These are phyloP conservation scores for Phytophthora constricta DNA, from an alignment of 352 stramenopile genomes.

Conservation along the genomic window DNA sequence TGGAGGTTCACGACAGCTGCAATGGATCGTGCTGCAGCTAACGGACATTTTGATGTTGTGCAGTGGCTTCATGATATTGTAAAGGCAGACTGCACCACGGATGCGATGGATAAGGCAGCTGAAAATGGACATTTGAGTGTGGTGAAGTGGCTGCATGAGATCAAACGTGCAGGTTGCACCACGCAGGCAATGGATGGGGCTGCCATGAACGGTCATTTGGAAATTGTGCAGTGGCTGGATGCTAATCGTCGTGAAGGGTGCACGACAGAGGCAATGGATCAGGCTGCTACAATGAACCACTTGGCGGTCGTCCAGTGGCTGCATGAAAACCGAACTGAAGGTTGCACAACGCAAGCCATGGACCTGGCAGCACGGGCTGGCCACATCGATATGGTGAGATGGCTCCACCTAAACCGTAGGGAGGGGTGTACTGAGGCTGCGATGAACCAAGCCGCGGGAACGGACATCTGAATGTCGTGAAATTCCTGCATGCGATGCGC, in stretches of 20 bases:
- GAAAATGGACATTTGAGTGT: no score
- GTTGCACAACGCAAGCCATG: conserved; percentile 17
- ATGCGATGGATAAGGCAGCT: conserved; percentile 4
- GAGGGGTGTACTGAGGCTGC: conserved; percentile 17
- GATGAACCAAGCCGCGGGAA: conserved; percentile 23
- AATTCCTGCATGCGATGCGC: conserved; percentile 18
- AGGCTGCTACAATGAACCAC: conserved; percentile 13
- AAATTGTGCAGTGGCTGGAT: conserved; percentile 1
- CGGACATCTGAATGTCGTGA: conserved; percentile 15
- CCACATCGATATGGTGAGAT: conserved; percentile 17
- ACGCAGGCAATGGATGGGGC: no score
- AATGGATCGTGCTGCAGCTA: neutral
- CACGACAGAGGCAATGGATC: conserved; percentile 8
- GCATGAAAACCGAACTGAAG: conserved; percentile 11
- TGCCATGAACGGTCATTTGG: no score
- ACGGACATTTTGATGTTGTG: conserved; percentile 1
- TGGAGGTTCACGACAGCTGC: conserved; percentile 4
- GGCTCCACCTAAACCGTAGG: conserved; percentile 13
- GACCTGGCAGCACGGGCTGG: conserved; percentile 11
- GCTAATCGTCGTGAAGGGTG: no score
- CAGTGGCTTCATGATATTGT: neutral
- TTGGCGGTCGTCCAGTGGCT: conserved; percentile 22
- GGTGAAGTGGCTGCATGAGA: conserved; percentile 19
- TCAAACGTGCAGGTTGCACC: neutral
- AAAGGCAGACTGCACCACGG: neutral